These are phyloP conservation scores for Melocanna baccifera DNA, from an alignment of 176 grass and related monocot species.

Conservation along the genomic window DNA sequence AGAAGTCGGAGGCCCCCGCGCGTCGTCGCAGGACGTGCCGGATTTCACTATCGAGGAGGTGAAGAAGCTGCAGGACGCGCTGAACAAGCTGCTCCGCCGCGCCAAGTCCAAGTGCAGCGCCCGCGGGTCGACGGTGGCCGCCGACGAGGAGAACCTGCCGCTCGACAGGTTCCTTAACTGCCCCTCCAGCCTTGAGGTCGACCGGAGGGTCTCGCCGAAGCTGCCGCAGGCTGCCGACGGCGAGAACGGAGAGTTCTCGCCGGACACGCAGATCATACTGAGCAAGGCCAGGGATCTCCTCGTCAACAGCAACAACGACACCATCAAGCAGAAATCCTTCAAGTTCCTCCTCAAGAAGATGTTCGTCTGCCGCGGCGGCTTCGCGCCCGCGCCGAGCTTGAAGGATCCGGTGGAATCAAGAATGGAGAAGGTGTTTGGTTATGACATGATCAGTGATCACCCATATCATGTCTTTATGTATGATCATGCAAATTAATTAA, in stretches of 20 bases:
- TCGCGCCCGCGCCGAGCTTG: slow-evolving; percentile 52
- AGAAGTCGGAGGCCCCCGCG: not conserved
- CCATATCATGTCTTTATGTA: not conserved
- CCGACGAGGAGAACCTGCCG: slow-evolving; percentile 42
- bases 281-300: slow-evolving; percentile 82
- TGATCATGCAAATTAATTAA: not conserved
- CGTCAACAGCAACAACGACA: slow-evolving; percentile 40
- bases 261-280: slow-evolving; percentile 94
- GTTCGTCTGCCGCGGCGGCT: slow-evolving; percentile 65
- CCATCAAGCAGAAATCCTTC: slow-evolving; percentile 78
- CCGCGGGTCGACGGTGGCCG: slow-evolving; percentile 24
- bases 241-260: slow-evolving; percentile 70
- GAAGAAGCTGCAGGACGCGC: slow-evolving; percentile 75
- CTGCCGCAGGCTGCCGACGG: not conserved
- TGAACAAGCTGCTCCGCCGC: slow-evolving; percentile 70
- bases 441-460: not conserved
- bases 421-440: slow-evolving; percentile 61
- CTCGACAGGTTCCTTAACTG: slow-evolving; percentile 95
- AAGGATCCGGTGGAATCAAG: slow-evolving; percentile 80
- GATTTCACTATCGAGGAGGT: slow-evolving; percentile 90
- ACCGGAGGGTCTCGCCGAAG: slow-evolving; percentile 43
- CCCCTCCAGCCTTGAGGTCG: slow-evolving; percentile 95
- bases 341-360: slow-evolving; percentile 96
- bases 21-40: slow-evolving; percentile 46
- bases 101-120: slow-evolving; percentile 57